Conservation (phyloP, 306 rosid genomes). For the Canavalia ensiformis region DNA sequence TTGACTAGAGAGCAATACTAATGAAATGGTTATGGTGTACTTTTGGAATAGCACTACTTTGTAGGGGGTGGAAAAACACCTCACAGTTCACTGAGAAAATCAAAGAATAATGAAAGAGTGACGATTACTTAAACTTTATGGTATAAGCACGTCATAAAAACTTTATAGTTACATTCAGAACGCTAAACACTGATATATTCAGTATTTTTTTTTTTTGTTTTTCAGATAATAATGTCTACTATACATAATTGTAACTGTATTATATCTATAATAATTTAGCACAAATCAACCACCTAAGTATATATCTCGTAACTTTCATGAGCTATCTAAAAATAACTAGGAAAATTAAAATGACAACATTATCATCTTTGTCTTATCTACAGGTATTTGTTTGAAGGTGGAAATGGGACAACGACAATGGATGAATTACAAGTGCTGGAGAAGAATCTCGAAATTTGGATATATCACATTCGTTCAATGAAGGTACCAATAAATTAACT, state of each 20-base stretch:
- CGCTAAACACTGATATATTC: neutral
- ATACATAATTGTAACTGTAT: too few species aligned
- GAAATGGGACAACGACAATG: constrained; percentile 62
- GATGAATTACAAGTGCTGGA: constrained; percentile 80
- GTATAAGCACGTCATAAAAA: neutral
- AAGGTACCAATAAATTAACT: constrained; percentile 58
- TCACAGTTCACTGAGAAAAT: neutral
- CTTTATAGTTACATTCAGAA: neutral
- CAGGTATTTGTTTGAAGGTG: constrained; percentile 84
- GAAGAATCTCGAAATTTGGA: constrained; percentile 91
- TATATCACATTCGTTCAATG: constrained; percentile 77
- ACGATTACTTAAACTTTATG: neutral
- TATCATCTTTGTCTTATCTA: neutral
- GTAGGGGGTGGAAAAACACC: neutral
- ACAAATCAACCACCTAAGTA: neutral
- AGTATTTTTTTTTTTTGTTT: too few species aligned
- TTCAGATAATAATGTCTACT: neutral
- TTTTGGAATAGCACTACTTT: too few species aligned
- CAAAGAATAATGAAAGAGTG: too few species aligned
- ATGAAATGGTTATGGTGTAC: neutral
- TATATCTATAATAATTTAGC: neutral
- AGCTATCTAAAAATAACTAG: neutral
- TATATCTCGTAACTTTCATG: neutral
- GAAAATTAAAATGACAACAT: neutral
- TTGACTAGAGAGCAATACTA: neutral